A percentile compares a stretch with the other conserved stretches of the same genome.
Conservation (phyloP, 768 basidiomycete species). For the Pleurotus cornucopiae region DNA sequence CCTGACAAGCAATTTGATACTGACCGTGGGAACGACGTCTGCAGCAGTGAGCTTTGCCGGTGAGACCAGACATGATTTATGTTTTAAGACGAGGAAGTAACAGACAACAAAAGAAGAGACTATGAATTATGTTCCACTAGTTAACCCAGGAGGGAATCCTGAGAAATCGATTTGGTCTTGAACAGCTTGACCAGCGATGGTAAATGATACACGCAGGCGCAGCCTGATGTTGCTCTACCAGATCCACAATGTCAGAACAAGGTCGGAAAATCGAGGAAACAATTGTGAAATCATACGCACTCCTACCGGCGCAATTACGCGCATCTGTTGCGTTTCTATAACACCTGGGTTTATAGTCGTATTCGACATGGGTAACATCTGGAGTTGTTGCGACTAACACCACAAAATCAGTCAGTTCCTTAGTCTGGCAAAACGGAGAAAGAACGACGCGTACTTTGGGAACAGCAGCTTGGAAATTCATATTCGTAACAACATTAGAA, state of each 20-base stretch:
- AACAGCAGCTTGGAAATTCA: conserved; percentile 86
- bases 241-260: neutral
- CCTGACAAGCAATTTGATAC: too few relatives aligned
- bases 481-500: conserved; percentile 43
- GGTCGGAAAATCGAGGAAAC: conserved; percentile 9
- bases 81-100: neutral
- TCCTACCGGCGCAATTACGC: conserved; percentile 82
- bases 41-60: too few relatives aligned
- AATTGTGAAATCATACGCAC: conserved; percentile 42
- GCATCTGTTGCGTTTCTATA: conserved; percentile 93
- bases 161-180: conserved; percentile 96
- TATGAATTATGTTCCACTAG: conserved; percentile 30
- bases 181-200: conserved; percentile 59
- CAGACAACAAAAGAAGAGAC: neutral
- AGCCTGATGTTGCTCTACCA: conserved; percentile 76
- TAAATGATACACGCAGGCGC: conserved; percentile 79
- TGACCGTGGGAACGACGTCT: too few relatives aligned
- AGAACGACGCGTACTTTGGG: conserved; percentile 6
- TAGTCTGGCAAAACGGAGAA: neutral
- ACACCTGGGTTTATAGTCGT: conserved; percentile 71
- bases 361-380: conserved; percentile 97
- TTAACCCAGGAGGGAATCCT: conserved; percentile 79
- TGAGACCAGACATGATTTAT: too few relatives aligned
- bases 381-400: conserved; percentile 85
- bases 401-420: neutral